Conservation (phyloP, 192 early-diverging fungal species). For the Phlyctochytrium bullatum region DNA sequence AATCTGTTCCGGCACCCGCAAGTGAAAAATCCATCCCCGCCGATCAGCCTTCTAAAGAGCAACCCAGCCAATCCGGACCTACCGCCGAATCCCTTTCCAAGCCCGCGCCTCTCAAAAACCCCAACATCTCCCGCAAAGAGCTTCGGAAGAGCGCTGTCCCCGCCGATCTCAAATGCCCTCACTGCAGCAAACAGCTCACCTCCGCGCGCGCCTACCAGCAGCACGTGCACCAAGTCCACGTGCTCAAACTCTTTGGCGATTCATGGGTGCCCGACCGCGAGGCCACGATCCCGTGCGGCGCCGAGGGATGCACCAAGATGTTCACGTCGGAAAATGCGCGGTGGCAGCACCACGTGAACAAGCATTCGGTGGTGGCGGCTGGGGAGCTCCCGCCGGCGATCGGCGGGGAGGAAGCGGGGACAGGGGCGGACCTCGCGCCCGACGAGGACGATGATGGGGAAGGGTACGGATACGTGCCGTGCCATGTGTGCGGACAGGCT, state of each 20-base stretch:
- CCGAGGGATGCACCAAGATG: slow-evolving; percentile 28
- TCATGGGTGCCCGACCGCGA: slow-evolving; percentile 39
- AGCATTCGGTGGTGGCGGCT: slow-evolving; percentile 34
- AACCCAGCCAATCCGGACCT: no score
- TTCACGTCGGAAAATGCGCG: slow-evolving; percentile 34
- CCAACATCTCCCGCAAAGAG: slow-evolving; percentile 10
- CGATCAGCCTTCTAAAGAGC: no score
- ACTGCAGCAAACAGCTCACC: slow-evolving; percentile 43
- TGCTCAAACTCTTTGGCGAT: slow-evolving; percentile 41
- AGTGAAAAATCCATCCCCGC: background rate
- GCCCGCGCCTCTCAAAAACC: no score
- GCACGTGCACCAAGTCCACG: slow-evolving; percentile 55
- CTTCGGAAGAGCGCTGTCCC: slow-evolving; percentile 26
- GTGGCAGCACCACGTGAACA: slow-evolving; percentile 50
- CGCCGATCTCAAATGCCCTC: slow-evolving; percentile 34
- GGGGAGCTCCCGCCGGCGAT: slow-evolving; percentile 30
- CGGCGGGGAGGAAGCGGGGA: slow-evolving; percentile 5
- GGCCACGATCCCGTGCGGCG: slow-evolving; percentile 19
- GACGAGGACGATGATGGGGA: slow-evolving; percentile 35
- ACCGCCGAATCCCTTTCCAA: no score
- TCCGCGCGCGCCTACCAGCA: slow-evolving; percentile 38
- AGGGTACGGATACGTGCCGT: slow-evolving; percentile 50
- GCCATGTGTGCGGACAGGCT: slow-evolving; percentile 50
- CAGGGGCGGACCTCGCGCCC: slow-evolving; percentile 11
- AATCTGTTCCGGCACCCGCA: background rate